These are phyloP conservation scores for Yamadazyma taylorii DNA, from an alignment of 1,139 yeast genomes.

Conservation along the genomic window DNA sequence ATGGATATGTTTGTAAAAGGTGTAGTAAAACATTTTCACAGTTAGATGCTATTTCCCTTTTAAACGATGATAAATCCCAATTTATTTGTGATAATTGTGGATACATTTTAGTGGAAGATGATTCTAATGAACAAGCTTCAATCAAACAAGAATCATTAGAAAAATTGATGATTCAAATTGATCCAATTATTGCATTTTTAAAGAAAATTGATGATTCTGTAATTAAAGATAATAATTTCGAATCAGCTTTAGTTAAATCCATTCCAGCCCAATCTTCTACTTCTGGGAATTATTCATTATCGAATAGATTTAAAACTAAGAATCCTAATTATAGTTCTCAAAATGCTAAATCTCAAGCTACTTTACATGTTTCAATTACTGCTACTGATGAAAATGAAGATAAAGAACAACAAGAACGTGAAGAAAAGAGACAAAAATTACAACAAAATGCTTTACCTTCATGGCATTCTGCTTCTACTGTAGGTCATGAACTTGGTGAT, in stretches of 20 bases:
- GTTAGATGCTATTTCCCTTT: conserved; percentile 79
- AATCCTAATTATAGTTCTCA: conserved; percentile 32
- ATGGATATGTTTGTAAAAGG: conserved; percentile 87
- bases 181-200: conserved; percentile 80
- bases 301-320: conserved; percentile 32
- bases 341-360: conserved; percentile 56
- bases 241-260: conserved; percentile 71
- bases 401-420: conserved; percentile 64
- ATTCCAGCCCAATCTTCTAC: conserved; percentile 81
- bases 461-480: conserved; percentile 93
- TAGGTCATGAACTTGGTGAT: conserved; percentile 47
- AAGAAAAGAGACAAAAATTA: conserved; percentile 68
- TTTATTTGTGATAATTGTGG: conserved; percentile 87
- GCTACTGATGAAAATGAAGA: conserved; percentile 83
- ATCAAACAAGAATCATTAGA: conserved; percentile 82
- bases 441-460: conserved; percentile 94
- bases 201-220: conserved; percentile 83
- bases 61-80: conserved; percentile 76
- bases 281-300: conserved; percentile 58
- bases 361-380: conserved; percentile 87
- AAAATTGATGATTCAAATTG: conserved; percentile 82
- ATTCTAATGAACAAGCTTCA: conserved; percentile 78
- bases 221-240: conserved; percentile 87
- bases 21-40: conserved; percentile 82
- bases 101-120: conserved; percentile 78